Percentiles rank a stretch among this genome's conserved stretches.
Evolutionary conservation across 2,329 filamentous ascomycete species (phyloP).

Genomic region (Talaromyces atroroseus): DNA sequence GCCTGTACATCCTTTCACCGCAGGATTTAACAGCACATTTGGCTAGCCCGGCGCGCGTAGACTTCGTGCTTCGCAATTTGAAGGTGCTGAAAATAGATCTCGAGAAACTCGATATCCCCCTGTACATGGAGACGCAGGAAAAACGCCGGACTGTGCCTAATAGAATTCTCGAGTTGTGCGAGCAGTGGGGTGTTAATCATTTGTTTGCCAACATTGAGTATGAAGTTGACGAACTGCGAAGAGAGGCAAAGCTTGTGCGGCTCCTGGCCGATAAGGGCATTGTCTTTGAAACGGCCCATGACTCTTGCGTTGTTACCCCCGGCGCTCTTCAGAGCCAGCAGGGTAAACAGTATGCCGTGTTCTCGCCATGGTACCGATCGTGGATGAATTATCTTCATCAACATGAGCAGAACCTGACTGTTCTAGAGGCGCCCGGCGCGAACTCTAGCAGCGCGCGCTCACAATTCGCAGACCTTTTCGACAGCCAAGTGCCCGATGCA

Average conservation of each 20-base stretch:
- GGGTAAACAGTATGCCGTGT: constrained; percentile 78
- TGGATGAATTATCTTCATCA: constrained; percentile 71
- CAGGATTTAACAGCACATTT: constrained; percentile 81
- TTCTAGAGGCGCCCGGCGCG: constrained; percentile 52
- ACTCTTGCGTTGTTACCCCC: constrained; percentile 76
- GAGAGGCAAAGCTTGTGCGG: constrained; percentile 64
- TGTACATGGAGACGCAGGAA: constrained; percentile 68
- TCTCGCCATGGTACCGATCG: constrained; percentile 71
- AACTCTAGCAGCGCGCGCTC: constrained; percentile 50
- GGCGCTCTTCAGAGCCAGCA: constrained; percentile 60
- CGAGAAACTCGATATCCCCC: constrained; percentile 65
- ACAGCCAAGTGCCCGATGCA: constrained; percentile 53
- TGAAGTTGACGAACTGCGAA: constrained; percentile 80
- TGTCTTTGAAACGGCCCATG: constrained; percentile 66
- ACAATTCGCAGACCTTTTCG: constrained; percentile 54
- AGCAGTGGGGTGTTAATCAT: constrained; percentile 68
- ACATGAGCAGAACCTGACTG: constrained; percentile 59
- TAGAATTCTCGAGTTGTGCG: constrained; percentile 60
- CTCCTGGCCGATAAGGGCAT: constrained; percentile 59
- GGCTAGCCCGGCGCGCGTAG: constrained; percentile 65
- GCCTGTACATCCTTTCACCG: constrained; percentile 73
- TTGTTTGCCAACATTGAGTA: constrained; percentile 83
- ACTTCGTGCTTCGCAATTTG: constrained; percentile 73
- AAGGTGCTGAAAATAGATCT: constrained; percentile 61
- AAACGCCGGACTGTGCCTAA: constrained; percentile 58